A percentile compares a stretch with the other conserved stretches of the same genome.
phyloP scores from a whole-genome alignment of 805 yeast genomes.

The Millerago galiae region DNA sequence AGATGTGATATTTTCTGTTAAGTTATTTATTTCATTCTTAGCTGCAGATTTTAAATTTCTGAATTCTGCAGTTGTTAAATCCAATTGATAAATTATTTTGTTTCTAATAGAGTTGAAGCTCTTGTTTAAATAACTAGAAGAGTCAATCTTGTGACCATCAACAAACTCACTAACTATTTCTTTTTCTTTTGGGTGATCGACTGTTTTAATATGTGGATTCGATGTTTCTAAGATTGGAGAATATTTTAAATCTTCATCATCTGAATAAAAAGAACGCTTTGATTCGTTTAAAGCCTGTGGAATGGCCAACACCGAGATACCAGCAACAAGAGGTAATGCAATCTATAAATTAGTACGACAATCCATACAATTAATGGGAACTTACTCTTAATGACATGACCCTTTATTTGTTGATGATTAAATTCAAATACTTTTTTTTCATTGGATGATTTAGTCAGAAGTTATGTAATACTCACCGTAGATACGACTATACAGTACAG shows the following conservation, averaged over 20 bases:
- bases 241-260: conserved; percentile 13
- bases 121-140: conserved; percentile 19
- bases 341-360: conserved; percentile 5
- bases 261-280: conserved; percentile 17
- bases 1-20: conserved; percentile 13
- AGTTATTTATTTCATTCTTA: conserved; percentile 18
- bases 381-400: no score
- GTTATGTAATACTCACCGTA: no score
- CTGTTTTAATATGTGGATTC: conserved; percentile 1
- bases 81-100: conserved; percentile 12
- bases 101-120: conserved; percentile 15
- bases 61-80: conserved; percentile 19
- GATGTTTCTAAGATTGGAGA: conserved; percentile 4
- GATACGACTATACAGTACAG: no score
- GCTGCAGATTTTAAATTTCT: conserved; percentile 21
- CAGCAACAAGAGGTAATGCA: conserved; percentile 17
- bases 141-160: conserved; percentile 22
- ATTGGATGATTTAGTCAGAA: no score
- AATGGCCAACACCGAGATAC: conserved; percentile 12
- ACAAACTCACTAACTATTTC: conserved; percentile 14
- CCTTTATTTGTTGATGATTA: no score
- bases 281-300: conserved; percentile 38
- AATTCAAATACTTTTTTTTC: no score
- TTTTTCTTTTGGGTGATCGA: conserved; percentile 1
- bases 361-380: no score